Base-by-base conservation (phyloP, 2,329 filamentous ascomycete species). In the Colletotrichum siamense region DNA sequence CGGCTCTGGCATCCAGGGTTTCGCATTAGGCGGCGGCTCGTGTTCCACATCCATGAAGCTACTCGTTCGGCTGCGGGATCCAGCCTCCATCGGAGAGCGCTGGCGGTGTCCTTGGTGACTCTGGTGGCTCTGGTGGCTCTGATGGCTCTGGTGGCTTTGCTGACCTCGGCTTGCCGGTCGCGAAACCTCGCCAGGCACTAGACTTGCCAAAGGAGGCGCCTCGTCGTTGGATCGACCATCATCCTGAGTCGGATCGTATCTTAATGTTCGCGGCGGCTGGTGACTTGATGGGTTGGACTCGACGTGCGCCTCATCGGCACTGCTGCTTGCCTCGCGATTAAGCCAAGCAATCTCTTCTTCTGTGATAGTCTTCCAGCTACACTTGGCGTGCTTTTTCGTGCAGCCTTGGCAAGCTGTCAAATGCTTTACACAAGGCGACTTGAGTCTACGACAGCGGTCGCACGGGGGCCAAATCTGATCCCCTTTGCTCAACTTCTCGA, bases 351-450 rank as follows among this genome's bases (percentile, higher is more conserved):
- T 81, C 76, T 98, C 96, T 5, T 94, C 93, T 36, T 95, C 92
- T 18, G 92, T 92, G n/a, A 97, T 91, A 61, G 94, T 92, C 79
- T 93, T 94, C 95, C 95, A 98, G 16, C 92, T 93, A 83, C 95
- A 98, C 81, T 96, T 96, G 24, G 95, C 95, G 82, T 98, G 95
- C 83, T 98, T 98, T 83, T 95, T 96, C 0, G 95, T 98, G 83
- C 95, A 98, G 26, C 95, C 95, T 83, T 94, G 92, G 81, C 96
- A 98, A 10, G 95, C 95, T 0, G 95, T 98, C 52, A 97, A 88
- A 78, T 98, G 95, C 85, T 98, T 98, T 64, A 96, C 87, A 77
- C 95, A 98, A 74, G 95, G 92, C 86, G 96, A 95, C 78, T 94
- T 93, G 18, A 98, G 87, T 34, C 95, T 90, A 61, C 95, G 90